A percentile compares a stretch with the other conserved stretches of the same genome.
These are phyloP conservation scores for Claviceps digitariae DNA, from an alignment of 2,329 filamentous ascomycete genomes.

Conservation along the genomic window DNA sequence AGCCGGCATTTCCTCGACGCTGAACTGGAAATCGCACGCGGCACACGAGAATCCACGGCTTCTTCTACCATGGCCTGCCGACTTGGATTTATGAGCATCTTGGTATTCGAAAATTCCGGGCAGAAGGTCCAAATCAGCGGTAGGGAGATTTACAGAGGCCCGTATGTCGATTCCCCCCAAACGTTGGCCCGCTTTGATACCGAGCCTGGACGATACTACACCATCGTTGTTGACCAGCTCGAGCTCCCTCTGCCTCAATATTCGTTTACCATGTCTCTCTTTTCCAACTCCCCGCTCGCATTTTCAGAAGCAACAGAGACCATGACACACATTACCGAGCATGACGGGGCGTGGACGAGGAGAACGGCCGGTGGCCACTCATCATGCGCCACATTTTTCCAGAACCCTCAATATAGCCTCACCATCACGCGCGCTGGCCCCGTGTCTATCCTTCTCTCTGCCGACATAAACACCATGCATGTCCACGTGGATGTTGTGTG, in stretches of 20 bases:
- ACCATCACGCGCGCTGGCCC: constrained; percentile 41
- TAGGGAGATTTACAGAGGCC: constrained; percentile 55
- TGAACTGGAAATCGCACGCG: constrained; percentile 43
- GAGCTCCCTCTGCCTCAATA: constrained; percentile 60
- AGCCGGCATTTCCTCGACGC: constrained; percentile 71
- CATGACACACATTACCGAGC: constrained; percentile 44
- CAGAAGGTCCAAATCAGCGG: constrained; percentile 62
- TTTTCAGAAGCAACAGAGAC: constrained; percentile 48
- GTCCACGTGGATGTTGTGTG: constrained; percentile 78
- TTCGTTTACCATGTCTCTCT: constrained; percentile 76
- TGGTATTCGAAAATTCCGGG: constrained; percentile 61
- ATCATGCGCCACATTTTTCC: constrained; percentile 59
- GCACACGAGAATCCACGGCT: constrained; percentile 24
- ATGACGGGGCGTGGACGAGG: constrained; percentile 58
- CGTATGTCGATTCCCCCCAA: constrained; percentile 91
- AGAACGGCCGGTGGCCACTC: constrained; percentile 77
- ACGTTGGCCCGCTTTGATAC: constrained; percentile 59
- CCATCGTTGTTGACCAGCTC: constrained; percentile 63
- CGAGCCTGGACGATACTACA: constrained; percentile 30
- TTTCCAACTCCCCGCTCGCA: constrained; percentile 51
- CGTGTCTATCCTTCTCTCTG: constrained; percentile 62
- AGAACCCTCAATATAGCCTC: constrained; percentile 77
- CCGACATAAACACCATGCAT: constrained; percentile 50
- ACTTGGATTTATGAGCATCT: constrained; percentile 77
- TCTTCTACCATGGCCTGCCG: constrained; percentile 32